Base-by-base conservation (phyloP, 2,329 filamentous ascomycete species). In the Beauveria sp. region DNA sequence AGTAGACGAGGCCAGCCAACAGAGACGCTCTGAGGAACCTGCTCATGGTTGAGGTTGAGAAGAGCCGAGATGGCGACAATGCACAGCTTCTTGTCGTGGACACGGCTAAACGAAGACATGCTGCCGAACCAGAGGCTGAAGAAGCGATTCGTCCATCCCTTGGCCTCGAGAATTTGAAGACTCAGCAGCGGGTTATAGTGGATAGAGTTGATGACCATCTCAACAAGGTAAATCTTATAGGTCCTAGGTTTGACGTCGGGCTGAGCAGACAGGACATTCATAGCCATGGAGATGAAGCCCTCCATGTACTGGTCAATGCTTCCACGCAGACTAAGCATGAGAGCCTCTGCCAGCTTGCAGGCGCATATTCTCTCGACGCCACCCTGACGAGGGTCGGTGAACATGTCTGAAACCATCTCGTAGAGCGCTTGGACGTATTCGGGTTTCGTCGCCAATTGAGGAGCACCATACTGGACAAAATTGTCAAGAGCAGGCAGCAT, bases 401-500 rank as follows among this genome's bases (percentile, higher is more conserved):
- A 99, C 79, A 97, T 96, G 57, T 96, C 92, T 58, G 90, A 85
- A 14, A 97, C 91, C 91, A 99, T 99, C 50, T 91, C 88, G 67
- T 91, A 92, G 57, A 97, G 84, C 1, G 93, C 93, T 63, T 91
- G 85, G 28, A 96, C 84, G 72, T 97, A 97, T 65, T 88, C 83
- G 28, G 89, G 91, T 70, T 92, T 96, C 72, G 94, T 86, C 24
- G 89, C 80, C 62, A 99, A 80, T 69, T 89, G 88, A 22, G 87
- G 82, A 48, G 90, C 87, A 61, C 94, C 94, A 70, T 96, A 99
- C 68, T 94, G 90, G 58, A 99, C 91, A 73, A 96, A 97, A 79
- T 99, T 99, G 77, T 99, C 94, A 28, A 99, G 83, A 0, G 94
- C 94, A 5, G 94, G 94, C 18, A 99, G 86, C 94, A 99, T 99